Base-by-base conservation (phyloP, 1,139 yeast genomes). In the Kurtzmaniella quercitrusa region DNA sequence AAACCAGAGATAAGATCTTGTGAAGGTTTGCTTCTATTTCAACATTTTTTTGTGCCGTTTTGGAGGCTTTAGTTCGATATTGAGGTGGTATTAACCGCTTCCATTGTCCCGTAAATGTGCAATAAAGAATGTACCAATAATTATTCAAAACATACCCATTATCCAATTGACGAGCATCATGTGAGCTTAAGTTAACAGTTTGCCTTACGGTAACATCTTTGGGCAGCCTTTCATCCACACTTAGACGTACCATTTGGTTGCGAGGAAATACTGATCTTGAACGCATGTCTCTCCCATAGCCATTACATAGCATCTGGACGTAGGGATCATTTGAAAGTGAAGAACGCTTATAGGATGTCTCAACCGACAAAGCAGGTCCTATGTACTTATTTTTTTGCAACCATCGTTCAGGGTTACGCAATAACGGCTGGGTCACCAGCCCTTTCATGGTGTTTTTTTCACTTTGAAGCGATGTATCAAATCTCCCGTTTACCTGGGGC, bases 391-490 rank as follows among this genome's bases (percentile, higher is more conserved):
- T 50, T 14, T 47, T 45, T 17, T 46, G 46, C 17, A 61, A 45
- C 59, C 63, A 60, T 34, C 50, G 48, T n/a, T 47, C 46, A 1
- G 68, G 68, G 38, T 56, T 57, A n/a, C 43, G 44, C 16, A 63
- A 41, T 21, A 61, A 32, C 3, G 67, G 66, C 42, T 62, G 66
- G 19, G 52, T 50, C 20, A 39, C 38, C 48, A 49, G n/a, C 36
- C 32, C 23, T 38, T 38, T 38, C 44, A 42, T 42, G 22, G 14
- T 41, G 23, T 9, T 21, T 21, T 9, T 21, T 9, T 21, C 23
- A 7, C 8, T 21, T 7, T 21, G 23, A 21, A n/a, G n/a, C n/a
- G n/a, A n/a, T n/a, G n/a, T n/a, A n/a, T n/a, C n/a, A n/a, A n/a
- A n/a, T n/a, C n/a, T n/a, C n/a, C n/a, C n/a, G n/a, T n/a, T n/a